These are phyloP conservation scores for Barnettozyma populi DNA, from an alignment of 805 yeast genomes.

Conservation along the genomic window DNA sequence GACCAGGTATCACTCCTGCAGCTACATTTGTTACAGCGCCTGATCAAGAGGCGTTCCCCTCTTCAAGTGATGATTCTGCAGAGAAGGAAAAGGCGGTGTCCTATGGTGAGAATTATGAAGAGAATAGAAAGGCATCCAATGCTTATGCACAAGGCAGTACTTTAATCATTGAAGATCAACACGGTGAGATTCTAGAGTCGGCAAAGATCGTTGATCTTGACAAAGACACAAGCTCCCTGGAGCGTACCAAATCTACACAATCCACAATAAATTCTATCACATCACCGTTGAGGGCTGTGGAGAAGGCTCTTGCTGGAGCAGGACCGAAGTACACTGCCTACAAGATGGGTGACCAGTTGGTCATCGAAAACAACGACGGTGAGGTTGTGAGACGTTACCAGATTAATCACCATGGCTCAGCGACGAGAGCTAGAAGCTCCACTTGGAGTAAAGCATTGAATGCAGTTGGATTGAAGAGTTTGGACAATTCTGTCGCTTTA, in stretches of 20 bases:
- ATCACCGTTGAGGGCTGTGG: conserved; percentile 14
- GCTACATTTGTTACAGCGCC: conserved; percentile 11
- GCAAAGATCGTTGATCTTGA: conserved; percentile 31
- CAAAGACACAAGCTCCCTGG: conserved; percentile 6
- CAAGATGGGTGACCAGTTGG: conserved; percentile 68
- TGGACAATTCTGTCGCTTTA: neutral
- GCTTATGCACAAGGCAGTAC: conserved; percentile 67
- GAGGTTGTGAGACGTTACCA: conserved; percentile 81
- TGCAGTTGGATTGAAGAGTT: conserved; percentile 45
- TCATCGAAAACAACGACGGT: conserved; percentile 89
- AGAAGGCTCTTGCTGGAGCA: conserved; percentile 8
- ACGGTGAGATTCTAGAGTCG: conserved; percentile 74
- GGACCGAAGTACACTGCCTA: conserved; percentile 52
- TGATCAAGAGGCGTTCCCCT: conserved; percentile 1
- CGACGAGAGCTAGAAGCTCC: conserved; percentile 27
- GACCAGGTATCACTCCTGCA: conserved; percentile 23
- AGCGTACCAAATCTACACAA: conserved; percentile 12
- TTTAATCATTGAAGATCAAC: conserved; percentile 72
- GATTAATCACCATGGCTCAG: conserved; percentile 49
- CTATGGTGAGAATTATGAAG: conserved; percentile 20
- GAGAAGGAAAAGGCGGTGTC: conserved; percentile 6
- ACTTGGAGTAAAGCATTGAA: conserved; percentile 45
- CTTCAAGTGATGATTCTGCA: conserved; percentile 5
- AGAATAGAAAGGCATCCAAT: conserved; percentile 27
- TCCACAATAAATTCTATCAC: conserved; percentile 18